A percentile compares a stretch with the other conserved stretches of the same genome.
phyloP scores from a whole-genome alignment of 2,329 filamentous ascomycete genomes.

The Aspergillus novoparasiticus region DNA sequence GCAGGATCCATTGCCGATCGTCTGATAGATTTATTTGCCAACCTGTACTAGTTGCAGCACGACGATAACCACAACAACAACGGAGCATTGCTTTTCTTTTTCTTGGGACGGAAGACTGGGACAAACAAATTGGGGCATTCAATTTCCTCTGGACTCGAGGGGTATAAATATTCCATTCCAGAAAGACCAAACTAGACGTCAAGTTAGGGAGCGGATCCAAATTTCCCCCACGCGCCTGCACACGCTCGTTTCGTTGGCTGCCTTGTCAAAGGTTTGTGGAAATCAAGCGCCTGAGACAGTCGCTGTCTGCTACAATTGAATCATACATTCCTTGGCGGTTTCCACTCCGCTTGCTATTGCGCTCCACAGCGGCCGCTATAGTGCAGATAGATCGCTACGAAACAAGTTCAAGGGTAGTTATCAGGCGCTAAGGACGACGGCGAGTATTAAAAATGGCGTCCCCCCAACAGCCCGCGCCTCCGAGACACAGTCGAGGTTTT shows the following conservation, averaged over 20 bases:
- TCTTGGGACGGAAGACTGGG: neutral
- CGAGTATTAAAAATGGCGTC: conserved; percentile 35
- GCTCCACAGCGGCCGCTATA: conserved; percentile 30
- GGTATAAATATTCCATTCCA: conserved; percentile 4
- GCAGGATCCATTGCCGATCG: neutral
- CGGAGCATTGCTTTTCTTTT: neutral
- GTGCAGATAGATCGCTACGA: conserved; percentile 32
- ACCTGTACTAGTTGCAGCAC: neutral
- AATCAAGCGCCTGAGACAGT: conserved; percentile 16
- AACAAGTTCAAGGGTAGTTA: conserved; percentile 32
- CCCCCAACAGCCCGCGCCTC: conserved; percentile 31
- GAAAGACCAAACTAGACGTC: conserved; percentile 3
- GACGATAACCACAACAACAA: neutral
- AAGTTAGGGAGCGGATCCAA: conserved; percentile 8
- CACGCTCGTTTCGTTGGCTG: conserved; percentile 6
- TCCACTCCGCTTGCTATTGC: conserved; percentile 26
- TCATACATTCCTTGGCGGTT: conserved; percentile 34
- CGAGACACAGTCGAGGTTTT: conserved; percentile 45
- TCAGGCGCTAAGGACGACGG: conserved; percentile 32
- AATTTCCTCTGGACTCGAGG: neutral
- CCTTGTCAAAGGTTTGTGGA: conserved; percentile 3
- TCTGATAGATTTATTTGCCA: neutral
- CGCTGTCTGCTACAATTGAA: conserved; percentile 8
- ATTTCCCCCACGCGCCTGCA: conserved; percentile 1
- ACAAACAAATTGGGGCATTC: neutral